Evolutionary conservation across 257 asterid genomes (phyloP).

Genomic region (Mitragyna speciosa): DNA sequence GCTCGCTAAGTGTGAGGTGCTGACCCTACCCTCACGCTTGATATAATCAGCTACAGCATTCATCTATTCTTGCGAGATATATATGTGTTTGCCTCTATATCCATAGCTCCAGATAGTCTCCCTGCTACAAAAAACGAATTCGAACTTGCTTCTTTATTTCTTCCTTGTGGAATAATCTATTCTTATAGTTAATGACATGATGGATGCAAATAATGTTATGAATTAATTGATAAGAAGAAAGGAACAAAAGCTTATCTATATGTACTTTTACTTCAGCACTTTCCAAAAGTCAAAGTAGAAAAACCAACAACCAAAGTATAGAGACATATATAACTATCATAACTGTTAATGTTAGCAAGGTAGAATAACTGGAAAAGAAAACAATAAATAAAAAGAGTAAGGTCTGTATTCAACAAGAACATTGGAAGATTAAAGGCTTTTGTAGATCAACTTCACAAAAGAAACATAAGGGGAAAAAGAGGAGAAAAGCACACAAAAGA

Average conservation of each 20-base stretch:
- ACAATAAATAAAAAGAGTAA: too few relatives aligned
- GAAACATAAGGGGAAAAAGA: too few relatives aligned
- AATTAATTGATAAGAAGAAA: not conserved
- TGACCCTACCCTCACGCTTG: constrained; percentile 86
- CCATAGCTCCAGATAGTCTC: constrained; percentile 95
- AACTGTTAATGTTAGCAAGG: not conserved
- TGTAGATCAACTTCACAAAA: not conserved
- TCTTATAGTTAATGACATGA: not conserved
- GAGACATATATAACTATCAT: too few relatives aligned
- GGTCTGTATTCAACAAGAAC: not conserved
- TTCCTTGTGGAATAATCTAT: not conserved
- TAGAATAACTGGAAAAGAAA: not conserved
- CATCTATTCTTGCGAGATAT: constrained; percentile 92
- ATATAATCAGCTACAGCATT: constrained; percentile 95
- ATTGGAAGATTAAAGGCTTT: too few relatives aligned
- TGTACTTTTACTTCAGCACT: not conserved
- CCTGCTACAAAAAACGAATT: constrained; percentile 42
- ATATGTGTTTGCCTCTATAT: constrained; percentile 91
- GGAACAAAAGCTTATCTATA: not conserved
- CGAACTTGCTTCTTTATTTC: not conserved
- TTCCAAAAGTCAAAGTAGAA: not conserved
- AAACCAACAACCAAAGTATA: not conserved
- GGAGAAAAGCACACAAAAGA: not conserved
- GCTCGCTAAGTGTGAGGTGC: constrained; percentile 94
- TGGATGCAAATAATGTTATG: not conserved